phyloP scores from a whole-genome alignment of 116 monocot genomes.

The Zostera marina region DNA sequence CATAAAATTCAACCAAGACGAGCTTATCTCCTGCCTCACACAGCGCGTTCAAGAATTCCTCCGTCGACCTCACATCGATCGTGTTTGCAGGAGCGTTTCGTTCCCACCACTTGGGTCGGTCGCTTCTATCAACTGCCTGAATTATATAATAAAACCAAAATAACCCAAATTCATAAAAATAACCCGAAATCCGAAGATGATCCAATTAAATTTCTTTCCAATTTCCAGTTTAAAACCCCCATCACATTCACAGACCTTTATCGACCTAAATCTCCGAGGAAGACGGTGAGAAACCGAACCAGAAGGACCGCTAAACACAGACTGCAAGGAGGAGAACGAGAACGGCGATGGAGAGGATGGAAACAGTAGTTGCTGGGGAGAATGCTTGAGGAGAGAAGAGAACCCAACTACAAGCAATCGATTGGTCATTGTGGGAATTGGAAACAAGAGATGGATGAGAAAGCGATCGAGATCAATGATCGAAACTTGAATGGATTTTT shows the following conservation, averaged over 20 bases:
- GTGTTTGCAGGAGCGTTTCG: constrained; percentile 51
- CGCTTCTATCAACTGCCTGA: constrained; percentile 33
- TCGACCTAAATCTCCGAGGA: not conserved
- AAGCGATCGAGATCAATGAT: too few species aligned
- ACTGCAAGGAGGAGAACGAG: not conserved
- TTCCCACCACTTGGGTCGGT: constrained; percentile 85
- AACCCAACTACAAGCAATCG: not conserved
- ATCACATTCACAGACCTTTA: not conserved
- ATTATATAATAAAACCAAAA: too few species aligned
- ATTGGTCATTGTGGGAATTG: not conserved
- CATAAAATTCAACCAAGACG: constrained; percentile 82
- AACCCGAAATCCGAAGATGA: not conserved
- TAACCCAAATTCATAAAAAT: not conserved
- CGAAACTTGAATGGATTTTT: too few species aligned
- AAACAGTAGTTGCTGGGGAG: not conserved
- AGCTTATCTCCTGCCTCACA: constrained; percentile 62
- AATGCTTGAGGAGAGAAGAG: not conserved
- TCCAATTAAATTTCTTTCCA: not conserved
- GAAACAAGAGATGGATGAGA: too few species aligned
- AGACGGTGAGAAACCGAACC: not conserved
- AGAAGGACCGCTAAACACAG: not conserved
- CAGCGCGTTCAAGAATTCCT: constrained; percentile 54
- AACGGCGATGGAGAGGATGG: not conserved
- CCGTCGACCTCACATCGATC: constrained; percentile 65
- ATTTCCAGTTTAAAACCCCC: not conserved